A percentile compares a stretch with the other conserved stretches of the same genome.
Conservation (phyloP, 768 basidiomycete species). For the Chalciporus pseudorubinellus region DNA sequence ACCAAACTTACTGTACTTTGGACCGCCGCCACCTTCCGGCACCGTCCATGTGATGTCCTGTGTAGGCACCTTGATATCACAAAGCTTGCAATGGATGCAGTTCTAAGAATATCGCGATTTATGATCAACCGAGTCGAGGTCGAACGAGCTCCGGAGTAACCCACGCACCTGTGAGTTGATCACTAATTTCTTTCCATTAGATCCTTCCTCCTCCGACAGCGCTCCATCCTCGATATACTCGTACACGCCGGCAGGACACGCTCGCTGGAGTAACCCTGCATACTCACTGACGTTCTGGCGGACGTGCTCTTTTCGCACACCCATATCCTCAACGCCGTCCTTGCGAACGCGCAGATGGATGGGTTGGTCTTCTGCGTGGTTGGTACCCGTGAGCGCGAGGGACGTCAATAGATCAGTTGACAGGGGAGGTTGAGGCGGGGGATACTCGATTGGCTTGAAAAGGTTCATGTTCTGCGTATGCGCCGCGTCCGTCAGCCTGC, state of each 20-base stretch:
- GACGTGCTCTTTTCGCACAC: conserved; percentile 63
- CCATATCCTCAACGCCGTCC: conserved; percentile 39
- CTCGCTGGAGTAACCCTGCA: conserved; percentile 83
- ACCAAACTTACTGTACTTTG: conserved; percentile 77
- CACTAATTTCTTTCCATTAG: conserved; percentile 83
- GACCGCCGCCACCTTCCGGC: conserved; percentile 95
- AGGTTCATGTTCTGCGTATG: conserved; percentile 67
- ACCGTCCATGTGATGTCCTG: conserved; percentile 98
- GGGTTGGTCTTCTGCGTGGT: conserved; percentile 96
- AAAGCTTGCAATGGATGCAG: conserved; percentile 92
- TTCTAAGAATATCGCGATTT: conserved; percentile 47
- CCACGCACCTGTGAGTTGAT: conserved; percentile 90
- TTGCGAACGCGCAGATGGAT: conserved; percentile 75
- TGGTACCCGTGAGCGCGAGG: conserved; percentile 87
- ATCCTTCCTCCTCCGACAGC: conserved; percentile 50
- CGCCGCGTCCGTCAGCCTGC: conserved; percentile 54
- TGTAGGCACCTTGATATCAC: conserved; percentile 94
- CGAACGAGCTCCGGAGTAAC: not conserved
- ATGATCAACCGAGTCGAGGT: not conserved
- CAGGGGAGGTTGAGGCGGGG: conserved; percentile 81
- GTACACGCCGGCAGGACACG: conserved; percentile 95
- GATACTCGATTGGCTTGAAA: conserved; percentile 80
- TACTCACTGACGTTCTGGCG: conserved; percentile 71
- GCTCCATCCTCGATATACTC: conserved; percentile 84
- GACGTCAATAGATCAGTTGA: conserved; percentile 93